These are phyloP conservation scores for Paraphoma chrysanthemicola DNA, from an alignment of 2,329 filamentous ascomycete genomes.

Conservation along the genomic window DNA sequence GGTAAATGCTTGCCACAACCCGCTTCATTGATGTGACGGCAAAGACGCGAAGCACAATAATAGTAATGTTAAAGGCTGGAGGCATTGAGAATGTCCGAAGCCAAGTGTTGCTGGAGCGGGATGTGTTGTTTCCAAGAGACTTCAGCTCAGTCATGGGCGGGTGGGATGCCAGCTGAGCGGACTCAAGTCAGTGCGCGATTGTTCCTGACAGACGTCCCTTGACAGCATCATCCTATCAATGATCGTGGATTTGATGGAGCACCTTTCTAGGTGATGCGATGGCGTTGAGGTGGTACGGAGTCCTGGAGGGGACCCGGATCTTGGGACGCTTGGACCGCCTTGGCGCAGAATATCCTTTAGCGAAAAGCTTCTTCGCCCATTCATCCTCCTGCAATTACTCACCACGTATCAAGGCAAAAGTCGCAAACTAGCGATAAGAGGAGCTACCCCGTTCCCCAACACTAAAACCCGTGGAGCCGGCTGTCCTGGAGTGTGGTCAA, in stretches of 20 bases:
- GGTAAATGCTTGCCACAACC: too few relatives aligned
- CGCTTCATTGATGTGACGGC: too few relatives aligned
- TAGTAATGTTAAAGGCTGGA: too few relatives aligned
- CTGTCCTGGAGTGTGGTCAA: too few relatives aligned
- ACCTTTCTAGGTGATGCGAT: neutral
- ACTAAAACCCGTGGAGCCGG: too few relatives aligned
- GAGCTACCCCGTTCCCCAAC: neutral
- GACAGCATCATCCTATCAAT: constrained; percentile 2
- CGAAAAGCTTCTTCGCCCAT: neutral
- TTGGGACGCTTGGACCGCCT: neutral
- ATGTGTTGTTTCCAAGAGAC: too few relatives aligned
- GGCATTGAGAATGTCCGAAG: too few relatives aligned
- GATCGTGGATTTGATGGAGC: neutral
- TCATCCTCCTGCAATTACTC: neutral
- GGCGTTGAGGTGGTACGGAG: constrained; percentile 8
- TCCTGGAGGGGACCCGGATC: constrained; percentile 8
- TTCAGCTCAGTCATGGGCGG: too few relatives aligned
- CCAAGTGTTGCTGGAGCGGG: too few relatives aligned
- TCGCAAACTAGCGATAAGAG: neutral
- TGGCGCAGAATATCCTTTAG: neutral
- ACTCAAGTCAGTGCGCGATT: neutral
- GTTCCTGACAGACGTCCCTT: neutral
- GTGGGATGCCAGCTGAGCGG: neutral
- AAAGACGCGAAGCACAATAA: too few relatives aligned
- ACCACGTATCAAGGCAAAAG: neutral